Percentiles rank a stretch among this genome's conserved stretches.
Evolutionary conservation across 108 stramenopile species (phyloP).

Genomic region (Nitzschia sp.): DNA sequence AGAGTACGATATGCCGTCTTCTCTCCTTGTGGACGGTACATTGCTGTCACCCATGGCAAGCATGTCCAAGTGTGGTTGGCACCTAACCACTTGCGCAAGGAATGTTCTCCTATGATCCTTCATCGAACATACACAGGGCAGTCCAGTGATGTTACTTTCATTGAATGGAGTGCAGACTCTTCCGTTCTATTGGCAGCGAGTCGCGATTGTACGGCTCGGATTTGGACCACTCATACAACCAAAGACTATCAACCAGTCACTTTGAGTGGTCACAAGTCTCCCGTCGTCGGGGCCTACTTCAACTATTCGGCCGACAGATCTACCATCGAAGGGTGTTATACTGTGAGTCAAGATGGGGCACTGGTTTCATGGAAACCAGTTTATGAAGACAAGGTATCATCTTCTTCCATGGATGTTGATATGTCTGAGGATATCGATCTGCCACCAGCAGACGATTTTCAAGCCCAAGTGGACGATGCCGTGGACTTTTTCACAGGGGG

Average conservation of each 20-base stretch:
- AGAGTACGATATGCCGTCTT: conserved; percentile 81
- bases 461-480: conserved; percentile 61
- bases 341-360: conserved; percentile 87
- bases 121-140: conserved; percentile 90
- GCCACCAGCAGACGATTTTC: conserved; percentile 42
- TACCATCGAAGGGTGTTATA: conserved; percentile 64
- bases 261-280: conserved; percentile 81
- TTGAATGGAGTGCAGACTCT: conserved; percentile 91
- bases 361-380: conserved; percentile 84
- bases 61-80: conserved; percentile 94
- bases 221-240: conserved; percentile 87
- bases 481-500: conserved; percentile 79
- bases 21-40: conserved; percentile 81
- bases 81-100: conserved; percentile 71
- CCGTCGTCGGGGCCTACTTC: conserved; percentile 76
- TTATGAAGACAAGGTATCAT: conserved; percentile 19
- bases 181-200: conserved; percentile 80
- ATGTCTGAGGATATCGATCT: conserved; percentile 31
- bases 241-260: conserved; percentile 76
- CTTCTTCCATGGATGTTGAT: neutral
- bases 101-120: conserved; percentile 91
- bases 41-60: conserved; percentile 91
- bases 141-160: conserved; percentile 73
- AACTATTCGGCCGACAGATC: conserved; percentile 41
- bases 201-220: conserved; percentile 80